Evolutionary conservation across 2,329 filamentous ascomycete genomes (phyloP).

Genomic region (Septoria linicola): DNA sequence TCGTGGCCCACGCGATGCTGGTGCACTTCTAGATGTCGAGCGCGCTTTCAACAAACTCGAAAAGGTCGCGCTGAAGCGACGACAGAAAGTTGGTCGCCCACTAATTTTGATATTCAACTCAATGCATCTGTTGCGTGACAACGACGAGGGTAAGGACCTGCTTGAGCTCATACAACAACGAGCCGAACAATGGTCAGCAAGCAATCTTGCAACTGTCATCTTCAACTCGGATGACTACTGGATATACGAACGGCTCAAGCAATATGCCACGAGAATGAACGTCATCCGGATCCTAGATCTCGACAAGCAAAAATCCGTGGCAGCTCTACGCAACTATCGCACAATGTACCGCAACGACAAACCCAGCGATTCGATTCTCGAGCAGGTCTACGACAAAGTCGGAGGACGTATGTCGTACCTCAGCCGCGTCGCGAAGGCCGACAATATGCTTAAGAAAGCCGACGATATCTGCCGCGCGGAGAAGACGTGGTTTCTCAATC

Average conservation of each 20-base stretch:
- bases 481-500: slow-evolving; percentile 76
- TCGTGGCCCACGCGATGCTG: slow-evolving; percentile 85
- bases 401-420: slow-evolving; percentile 87
- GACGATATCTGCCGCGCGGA: slow-evolving; percentile 68
- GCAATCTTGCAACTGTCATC: slow-evolving; percentile 84
- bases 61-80: slow-evolving; percentile 79
- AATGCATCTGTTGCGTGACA: slow-evolving; percentile 84
- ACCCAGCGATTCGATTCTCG: slow-evolving; percentile 55
- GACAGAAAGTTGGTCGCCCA: slow-evolving; percentile 63
- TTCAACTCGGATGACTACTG: slow-evolving; percentile 98
- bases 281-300: slow-evolving; percentile 84
- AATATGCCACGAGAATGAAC: slow-evolving; percentile 91
- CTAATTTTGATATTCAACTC: slow-evolving; percentile 94
- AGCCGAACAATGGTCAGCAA: slow-evolving; percentile 93
- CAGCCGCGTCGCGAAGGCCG: slow-evolving; percentile 82
- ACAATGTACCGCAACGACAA: slow-evolving; percentile 69
- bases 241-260: slow-evolving; percentile 94
- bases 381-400: slow-evolving; percentile 79
- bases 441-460: slow-evolving; percentile 76
- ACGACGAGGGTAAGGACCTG: slow-evolving; percentile 88
- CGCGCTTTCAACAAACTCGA: slow-evolving; percentile 96
- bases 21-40: slow-evolving; percentile 90
- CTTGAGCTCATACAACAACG: slow-evolving; percentile 93
- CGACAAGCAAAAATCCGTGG: slow-evolving; percentile 72
- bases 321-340: slow-evolving; percentile 77